Base-by-base conservation (phyloP, 768 basidiomycete species). In the Mrakia hoshinonis region DNA sequence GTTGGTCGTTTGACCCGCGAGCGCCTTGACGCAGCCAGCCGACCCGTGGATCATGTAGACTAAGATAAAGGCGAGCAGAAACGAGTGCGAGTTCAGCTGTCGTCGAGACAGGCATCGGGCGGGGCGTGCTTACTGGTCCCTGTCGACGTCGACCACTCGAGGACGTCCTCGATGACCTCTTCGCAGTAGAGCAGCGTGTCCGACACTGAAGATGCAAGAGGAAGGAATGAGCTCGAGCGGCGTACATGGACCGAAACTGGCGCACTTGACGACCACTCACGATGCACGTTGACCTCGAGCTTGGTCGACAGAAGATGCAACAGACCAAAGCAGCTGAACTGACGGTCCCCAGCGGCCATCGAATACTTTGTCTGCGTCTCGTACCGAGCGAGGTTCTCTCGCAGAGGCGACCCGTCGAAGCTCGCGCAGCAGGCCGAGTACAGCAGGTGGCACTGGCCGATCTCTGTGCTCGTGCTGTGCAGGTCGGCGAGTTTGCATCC, bases 401-500 rank as follows among this genome's bases (percentile, higher is more conserved):
- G 84, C 26, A 88, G 81, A 75, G 89, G 87, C 0, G 84, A 82
- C 69, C 84, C 87, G 75, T 88, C 87, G 75, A 85, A 89, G 0
- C 86, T 86, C 3, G 87, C 85, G 7, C 87, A 86, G 18, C 62
- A 52, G 22, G 48, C 54, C 4, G 60, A 47, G 24, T 70, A 70
- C 3, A 70, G 69, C 11, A 64, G 13, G n/a, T 48, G 4, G 1
- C 62, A 46, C 31, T 60, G 20, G 13, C 60, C 62, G 2, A n/a
- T 38, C 26, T 70, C 69, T 20, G 62, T 70, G 20, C 38, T 60
- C 18, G 26, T 60, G 12, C 47, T 51, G 76, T 87, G 81, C 29
- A 80, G 81, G 54, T 88, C 85, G 24, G 87, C 87, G n/a, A 89
- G 86, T 58, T 83, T 83, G 49, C 89, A 77, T 10, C 86, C 87